Evolutionary conservation across 2,329 filamentous ascomycete genomes (phyloP), one percentile per base, ranked within the genome.

Genomic region (Lachnellula occidentalis): DNA sequence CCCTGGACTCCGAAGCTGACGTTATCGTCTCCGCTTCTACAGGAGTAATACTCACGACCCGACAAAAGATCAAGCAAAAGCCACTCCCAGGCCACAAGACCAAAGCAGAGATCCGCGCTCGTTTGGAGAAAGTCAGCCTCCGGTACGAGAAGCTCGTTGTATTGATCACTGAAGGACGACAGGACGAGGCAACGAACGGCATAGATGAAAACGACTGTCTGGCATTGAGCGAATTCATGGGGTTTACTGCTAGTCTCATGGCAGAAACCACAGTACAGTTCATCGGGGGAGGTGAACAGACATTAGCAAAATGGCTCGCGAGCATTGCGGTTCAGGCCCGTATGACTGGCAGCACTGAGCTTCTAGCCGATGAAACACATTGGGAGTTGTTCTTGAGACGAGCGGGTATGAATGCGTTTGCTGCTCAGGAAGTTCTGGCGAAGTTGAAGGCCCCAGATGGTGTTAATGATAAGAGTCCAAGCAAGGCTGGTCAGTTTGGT

Each of bases 21-120:
- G 70, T 96, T 3, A 79, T 87, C 1, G 63, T 92, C 5, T 88
- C 88, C 0, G 83, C 88, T 0, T 76, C 74, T 0, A 82, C 80
- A 0, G 90, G 88, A 0, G 72, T 95, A 2, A 69, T 95, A 1
- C 66, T 88, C 19, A 88, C 88, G 1, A 88, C 81, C 0, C 72
- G 92, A 5, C 81, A 92, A 57, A 83, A 86, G 60, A 76, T 87
- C 24, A 86, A 85, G 43, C 92, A 96, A 64, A 81, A 78, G 47
- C 76, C 86, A 2, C 74, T 91, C 0, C 88, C 89, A 0, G 84
- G 85, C 0, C 78, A 82, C 50, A 73, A 69, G 8, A 58, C 64
- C 0, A 67, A 72, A 36, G 72, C 75, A 3, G 71, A 73, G 14
- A 73, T 90, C 14, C 77, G 79, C 37, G 76, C 82, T 49, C 76